These are phyloP conservation scores for Toxoplasma gondii DNA, from an alignment of 169 alveolate species.

Conservation along the genomic window DNA sequence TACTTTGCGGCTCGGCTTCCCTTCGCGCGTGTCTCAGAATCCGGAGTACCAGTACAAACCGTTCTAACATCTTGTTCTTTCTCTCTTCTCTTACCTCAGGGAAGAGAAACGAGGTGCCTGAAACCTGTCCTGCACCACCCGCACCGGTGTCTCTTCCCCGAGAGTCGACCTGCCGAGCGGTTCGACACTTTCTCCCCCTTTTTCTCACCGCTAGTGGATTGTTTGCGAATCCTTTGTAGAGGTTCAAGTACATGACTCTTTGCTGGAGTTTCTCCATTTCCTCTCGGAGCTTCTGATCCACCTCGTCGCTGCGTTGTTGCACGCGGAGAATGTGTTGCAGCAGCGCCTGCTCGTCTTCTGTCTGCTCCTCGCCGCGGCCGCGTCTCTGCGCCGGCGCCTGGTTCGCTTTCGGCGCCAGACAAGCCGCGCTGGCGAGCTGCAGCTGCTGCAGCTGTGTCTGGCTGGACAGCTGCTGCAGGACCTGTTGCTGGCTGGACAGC, in stretches of 20 bases:
- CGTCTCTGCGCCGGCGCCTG: neutral
- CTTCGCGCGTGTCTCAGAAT: too few species aligned
- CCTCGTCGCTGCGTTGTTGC: neutral
- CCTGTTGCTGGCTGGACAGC: constrained; percentile 43
- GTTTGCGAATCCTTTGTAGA: constrained; percentile 19
- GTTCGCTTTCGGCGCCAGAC: neutral
- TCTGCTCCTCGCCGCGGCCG: neutral
- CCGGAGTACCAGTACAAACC: too few species aligned
- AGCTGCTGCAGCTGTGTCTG: constrained; percentile 29
- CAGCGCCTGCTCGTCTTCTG: neutral
- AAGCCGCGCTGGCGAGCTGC: neutral
- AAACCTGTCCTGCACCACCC: too few species aligned
- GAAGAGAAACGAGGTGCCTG: too few species aligned
- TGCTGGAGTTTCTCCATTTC: constrained; percentile 2
- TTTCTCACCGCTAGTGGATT: constrained; percentile 6
- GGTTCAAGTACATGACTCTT: neutral
- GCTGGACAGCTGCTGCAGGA: neutral
- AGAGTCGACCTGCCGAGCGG: too few species aligned
- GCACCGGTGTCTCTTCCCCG: too few species aligned
- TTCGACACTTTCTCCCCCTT: too few species aligned
- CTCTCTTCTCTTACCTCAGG: too few species aligned
- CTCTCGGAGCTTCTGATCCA: neutral
- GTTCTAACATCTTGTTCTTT: too few species aligned
- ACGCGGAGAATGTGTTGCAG: neutral
- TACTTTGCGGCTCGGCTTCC: too few species aligned